These are phyloP conservation scores for Starmerella vaccinii DNA, from an alignment of 805 yeast species.

Conservation along the genomic window DNA sequence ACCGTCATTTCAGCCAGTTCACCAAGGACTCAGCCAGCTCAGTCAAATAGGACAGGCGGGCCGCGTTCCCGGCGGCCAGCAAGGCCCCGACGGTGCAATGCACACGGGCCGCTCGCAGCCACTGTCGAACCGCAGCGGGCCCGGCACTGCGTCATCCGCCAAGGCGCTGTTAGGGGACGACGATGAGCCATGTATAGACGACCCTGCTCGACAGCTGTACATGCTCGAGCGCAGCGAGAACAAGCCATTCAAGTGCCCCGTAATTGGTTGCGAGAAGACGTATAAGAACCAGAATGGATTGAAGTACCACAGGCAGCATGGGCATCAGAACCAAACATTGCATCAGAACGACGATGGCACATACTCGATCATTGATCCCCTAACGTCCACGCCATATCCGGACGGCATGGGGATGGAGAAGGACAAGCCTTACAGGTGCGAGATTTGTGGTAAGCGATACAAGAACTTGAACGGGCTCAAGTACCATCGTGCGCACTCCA, in stretches of 20 bases:
- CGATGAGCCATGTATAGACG: slow-evolving; percentile 78
- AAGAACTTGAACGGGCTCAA: slow-evolving; percentile 92
- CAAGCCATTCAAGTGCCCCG: slow-evolving; percentile 95
- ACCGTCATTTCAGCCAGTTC: slow-evolving; percentile 21
- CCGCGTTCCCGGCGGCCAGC: not conserved
- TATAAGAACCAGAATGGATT: slow-evolving; percentile 96
- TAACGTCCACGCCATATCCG: slow-evolving; percentile 68
- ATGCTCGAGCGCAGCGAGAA: slow-evolving; percentile 87
- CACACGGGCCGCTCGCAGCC: not conserved
- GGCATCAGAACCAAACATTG: slow-evolving; percentile 90
- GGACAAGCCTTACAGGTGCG: slow-evolving; percentile 97
- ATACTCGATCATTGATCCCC: slow-evolving; percentile 81
- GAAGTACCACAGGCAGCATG: slow-evolving; percentile 90
- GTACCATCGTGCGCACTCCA: slow-evolving; percentile 96
- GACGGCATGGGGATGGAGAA: slow-evolving; percentile 93
- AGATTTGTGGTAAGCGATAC: slow-evolving; percentile 94
- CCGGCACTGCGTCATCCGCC: not conserved
- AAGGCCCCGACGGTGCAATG: not conserved
- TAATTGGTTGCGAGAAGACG: slow-evolving; percentile 93
- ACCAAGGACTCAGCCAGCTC: slow-evolving; percentile 5
- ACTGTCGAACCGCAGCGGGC: not conserved
- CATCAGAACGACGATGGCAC: slow-evolving; percentile 90
- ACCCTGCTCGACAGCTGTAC: slow-evolving; percentile 89
- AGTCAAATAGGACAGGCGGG: not conserved
- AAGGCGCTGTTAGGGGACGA: slow-evolving; percentile 34